phyloP scores from a whole-genome alignment of 2,329 filamentous ascomycete species.

The Tolypocladium inflatum region DNA sequence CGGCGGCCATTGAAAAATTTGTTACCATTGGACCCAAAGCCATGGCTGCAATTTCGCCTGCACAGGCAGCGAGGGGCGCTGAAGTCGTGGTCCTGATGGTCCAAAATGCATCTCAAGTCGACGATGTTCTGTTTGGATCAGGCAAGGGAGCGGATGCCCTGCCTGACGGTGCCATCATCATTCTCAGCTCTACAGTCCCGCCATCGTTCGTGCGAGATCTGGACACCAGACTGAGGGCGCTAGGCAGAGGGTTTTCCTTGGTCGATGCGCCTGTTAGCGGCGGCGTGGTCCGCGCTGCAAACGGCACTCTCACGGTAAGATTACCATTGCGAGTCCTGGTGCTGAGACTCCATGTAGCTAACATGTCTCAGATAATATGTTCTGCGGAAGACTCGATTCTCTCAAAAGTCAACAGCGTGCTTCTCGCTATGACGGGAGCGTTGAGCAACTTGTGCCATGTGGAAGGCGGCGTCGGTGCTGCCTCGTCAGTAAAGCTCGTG shows the following conservation, averaged over 20 bases:
- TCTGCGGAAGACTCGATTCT: constrained; percentile 16
- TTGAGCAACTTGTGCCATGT: constrained; percentile 32
- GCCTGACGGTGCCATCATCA: constrained; percentile 16
- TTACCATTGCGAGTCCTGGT: background rate
- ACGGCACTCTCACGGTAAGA: constrained; percentile 22
- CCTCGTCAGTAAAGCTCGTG: constrained; percentile 48
- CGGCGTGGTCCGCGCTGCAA: constrained; percentile 24
- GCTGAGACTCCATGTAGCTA: background rate
- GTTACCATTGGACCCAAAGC: constrained; percentile 12
- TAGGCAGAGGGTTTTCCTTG: constrained; percentile 17
- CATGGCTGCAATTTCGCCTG: constrained; percentile 13
- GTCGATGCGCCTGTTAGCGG: constrained; percentile 28
- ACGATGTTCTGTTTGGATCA: constrained; percentile 19
- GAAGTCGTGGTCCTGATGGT: constrained; percentile 26
- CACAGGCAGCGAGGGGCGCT: constrained; percentile 16
- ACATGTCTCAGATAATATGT: constrained; percentile 18
- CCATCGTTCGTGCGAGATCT: constrained; percentile 17
- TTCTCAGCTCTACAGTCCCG: constrained; percentile 26
- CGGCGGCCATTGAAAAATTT: constrained; percentile 19
- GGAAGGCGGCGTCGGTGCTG: constrained; percentile 39
- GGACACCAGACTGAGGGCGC: constrained; percentile 8
- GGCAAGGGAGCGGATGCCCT: constrained; percentile 17
- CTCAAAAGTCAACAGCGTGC: constrained; percentile 11
- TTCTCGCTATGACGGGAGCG: constrained; percentile 21
- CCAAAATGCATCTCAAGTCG: constrained; percentile 22